Evolutionary conservation across 805 yeast genomes (phyloP), one percentile per base, ranked within the genome.

Genomic region (Sugiyamaella smithiae): DNA sequence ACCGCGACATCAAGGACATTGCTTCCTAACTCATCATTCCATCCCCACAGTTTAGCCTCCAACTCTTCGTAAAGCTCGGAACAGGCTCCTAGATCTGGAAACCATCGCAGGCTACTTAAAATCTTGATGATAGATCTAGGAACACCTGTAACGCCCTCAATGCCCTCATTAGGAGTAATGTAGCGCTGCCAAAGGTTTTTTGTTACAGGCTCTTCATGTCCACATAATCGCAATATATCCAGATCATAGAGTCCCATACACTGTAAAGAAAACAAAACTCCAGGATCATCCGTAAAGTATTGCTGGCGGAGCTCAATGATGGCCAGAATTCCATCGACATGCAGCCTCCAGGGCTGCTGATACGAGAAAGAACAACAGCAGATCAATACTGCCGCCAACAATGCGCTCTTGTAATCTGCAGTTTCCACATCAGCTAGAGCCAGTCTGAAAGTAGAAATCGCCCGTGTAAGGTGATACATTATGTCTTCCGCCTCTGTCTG

Each of bases 241-340:
- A 41, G n/a, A 16, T 41, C 45, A 19, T 41, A 41, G 2, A 41
- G 36, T 4, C 45, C 33, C 36, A 41, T 41, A 22, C 45, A 41
- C 9, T 38, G 43, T 9, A 38, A 24, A 3, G 43, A 38, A 14
- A 22, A 38, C 3, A 23, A 6, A 5, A 38, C 43, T 3, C 28
- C 28, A 4, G 43, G 43, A 38, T 38, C 29, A 25, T 41, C 45
- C 3, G 29, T 41, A 25, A 26, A 41, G 16, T 41, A 19, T 7
- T 17, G 33, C 36, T 25, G 33, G 20, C 45, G 29, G 6, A 29
- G 26, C 25, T 41, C 45, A 14, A 41, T 19, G 9, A 41, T 26
- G 19, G 45, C 45, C n/a, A 41, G n/a, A 17, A 41, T 41, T 4
- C 45, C 45, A 41, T 28, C 45, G 23, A 29, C 36, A 41, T 41